Base-by-base conservation (phyloP, 768 basidiomycete genomes). In the Boletus reticulatus region DNA sequence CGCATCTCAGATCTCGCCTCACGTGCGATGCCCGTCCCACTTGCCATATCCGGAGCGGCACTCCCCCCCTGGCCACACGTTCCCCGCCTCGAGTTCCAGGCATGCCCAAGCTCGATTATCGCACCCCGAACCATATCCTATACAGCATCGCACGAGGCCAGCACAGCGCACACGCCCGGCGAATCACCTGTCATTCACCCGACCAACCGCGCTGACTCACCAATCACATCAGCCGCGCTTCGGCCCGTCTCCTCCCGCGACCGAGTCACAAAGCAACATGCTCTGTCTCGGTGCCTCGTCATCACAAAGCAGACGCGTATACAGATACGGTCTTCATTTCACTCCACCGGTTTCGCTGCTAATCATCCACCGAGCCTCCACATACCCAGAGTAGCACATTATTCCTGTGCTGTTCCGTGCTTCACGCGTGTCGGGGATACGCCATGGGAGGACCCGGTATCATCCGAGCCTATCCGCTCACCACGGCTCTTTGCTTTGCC, bases 1-100 rank as follows among this genome's bases (percentile, higher is more conserved):
- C 49, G 41, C 51, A 72, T 72, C 70, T 71, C 51, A 72, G 69
- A 71, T 71, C 62, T 44, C 49, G 43, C 51, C 58, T 67, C 65
- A 62, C 63, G 65, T 68, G 68, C 66, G 45, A 50, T 48, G 42
- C 50, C 56, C 52, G 48, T 58, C 55, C 45, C 50, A 39, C 59
- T 17, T 58, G 46, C 61, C 57, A 43, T 42, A 56, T 60, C 47
- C 43, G 60, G 62, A 22, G 39, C 43, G 32, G 38, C 56, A 54
- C 58, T 49, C 50, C 51, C 46, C 45, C 46, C 48, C 41, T 34
- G 34, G 36, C 50, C 43, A 61, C 68, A 70, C 68, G 69, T 70
- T 72, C 63, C 61, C 50, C 59, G 50, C 69, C 70, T 72, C 68
- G 61, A 66, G 63, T 62, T 50, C 47, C 16, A 58, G 47, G 68